Conservation (phyloP, 352 stramenopile genomes). For the Pythium scleroteichum region DNA sequence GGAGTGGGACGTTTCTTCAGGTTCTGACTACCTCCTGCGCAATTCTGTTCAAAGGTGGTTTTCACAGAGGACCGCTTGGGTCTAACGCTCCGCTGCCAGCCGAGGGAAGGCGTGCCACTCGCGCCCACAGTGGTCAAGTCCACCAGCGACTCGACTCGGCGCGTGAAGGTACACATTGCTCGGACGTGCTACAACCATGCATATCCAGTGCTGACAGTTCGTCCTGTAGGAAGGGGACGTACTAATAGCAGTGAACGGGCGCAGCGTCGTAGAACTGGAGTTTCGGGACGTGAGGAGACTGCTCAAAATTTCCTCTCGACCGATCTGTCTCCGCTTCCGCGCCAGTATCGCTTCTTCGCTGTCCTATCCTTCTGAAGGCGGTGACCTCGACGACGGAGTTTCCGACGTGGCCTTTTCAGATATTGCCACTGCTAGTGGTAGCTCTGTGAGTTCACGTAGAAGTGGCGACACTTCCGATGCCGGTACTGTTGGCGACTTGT, state of each 20-base stretch:
- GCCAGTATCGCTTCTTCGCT: slow-evolving; percentile 15
- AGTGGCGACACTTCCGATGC: slow-evolving; percentile 6
- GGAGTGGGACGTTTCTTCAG: neutral
- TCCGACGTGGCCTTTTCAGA: slow-evolving; percentile 23
- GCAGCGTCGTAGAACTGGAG: slow-evolving; percentile 61
- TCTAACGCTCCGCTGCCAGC: slow-evolving; percentile 27
- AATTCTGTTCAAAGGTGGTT: slow-evolving; percentile 17
- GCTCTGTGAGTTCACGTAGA: slow-evolving; percentile 22
- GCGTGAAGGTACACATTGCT: slow-evolving; percentile 23
- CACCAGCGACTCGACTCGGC: slow-evolving; percentile 13
- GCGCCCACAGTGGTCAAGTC: slow-evolving; percentile 31
- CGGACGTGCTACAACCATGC: too few species aligned
- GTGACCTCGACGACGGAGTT: slow-evolving; percentile 15
- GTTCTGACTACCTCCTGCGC: neutral
- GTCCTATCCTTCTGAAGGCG: slow-evolving; percentile 7
- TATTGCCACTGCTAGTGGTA: slow-evolving; percentile 24
- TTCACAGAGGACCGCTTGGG: slow-evolving; percentile 29
- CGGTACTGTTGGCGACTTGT: slow-evolving; percentile 29
- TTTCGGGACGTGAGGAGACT: slow-evolving; percentile 68
- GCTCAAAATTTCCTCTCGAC: slow-evolving; percentile 66
- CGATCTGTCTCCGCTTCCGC: slow-evolving; percentile 68
- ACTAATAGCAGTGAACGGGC: slow-evolving; percentile 67
- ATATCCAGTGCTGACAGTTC: neutral
- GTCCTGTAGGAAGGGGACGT: slow-evolving; percentile 61
- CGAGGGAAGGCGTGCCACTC: slow-evolving; percentile 13